Evolutionary conservation across 148 eudicot genomes (phyloP).

Genomic region (Fagopyrum homotropicum): DNA sequence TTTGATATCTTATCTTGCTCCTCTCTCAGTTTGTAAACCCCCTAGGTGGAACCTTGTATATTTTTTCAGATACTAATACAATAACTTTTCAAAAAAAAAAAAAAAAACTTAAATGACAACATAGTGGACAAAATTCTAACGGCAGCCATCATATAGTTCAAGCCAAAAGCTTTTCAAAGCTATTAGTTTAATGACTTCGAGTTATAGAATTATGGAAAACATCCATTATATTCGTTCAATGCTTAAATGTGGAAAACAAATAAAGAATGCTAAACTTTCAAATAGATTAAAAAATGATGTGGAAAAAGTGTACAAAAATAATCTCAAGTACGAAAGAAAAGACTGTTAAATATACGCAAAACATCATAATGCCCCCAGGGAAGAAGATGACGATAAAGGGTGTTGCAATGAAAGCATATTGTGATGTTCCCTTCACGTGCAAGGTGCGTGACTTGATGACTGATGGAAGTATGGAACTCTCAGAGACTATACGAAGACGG

Average conservation of each 20-base stretch:
- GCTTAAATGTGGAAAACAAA: background rate
- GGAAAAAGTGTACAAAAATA: background rate
- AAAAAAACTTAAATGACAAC: background rate
- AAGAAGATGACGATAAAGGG: background rate
- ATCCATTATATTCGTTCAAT: background rate
- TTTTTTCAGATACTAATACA: too few relatives aligned
- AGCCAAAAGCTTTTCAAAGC: background rate
- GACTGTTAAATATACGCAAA: background rate
- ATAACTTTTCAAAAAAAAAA: too few relatives aligned
- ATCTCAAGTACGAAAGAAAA: background rate
- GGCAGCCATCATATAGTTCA: background rate
- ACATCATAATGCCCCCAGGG: background rate
- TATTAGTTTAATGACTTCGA: background rate
- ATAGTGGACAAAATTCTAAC: constrained; percentile 1
- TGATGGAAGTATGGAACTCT: background rate
- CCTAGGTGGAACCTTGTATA: too few relatives aligned
- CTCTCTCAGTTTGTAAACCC: too few relatives aligned
- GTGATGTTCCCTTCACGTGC: background rate
- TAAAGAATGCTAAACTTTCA: background rate
- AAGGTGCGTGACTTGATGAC: background rate
- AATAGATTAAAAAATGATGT: background rate
- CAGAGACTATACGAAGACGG: background rate
- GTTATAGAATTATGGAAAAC: background rate
- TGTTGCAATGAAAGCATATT: background rate
- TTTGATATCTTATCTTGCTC: too few relatives aligned